phyloP scores from a whole-genome alignment of 1,139 yeast species.

The Sugiyamaella sp. region DNA sequence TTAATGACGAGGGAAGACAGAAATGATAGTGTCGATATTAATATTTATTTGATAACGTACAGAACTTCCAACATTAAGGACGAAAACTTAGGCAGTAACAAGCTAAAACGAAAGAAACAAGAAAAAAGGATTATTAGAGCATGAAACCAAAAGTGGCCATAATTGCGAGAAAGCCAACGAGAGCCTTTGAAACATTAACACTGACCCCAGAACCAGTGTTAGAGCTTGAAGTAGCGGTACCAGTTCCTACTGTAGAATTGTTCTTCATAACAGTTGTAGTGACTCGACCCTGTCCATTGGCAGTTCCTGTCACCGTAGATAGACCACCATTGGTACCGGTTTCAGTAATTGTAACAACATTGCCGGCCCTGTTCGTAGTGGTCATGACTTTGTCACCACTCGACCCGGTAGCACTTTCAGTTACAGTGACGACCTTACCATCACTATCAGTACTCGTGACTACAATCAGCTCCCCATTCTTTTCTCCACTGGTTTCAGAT shows the following conservation, averaged over 20 bases:
- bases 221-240: not conserved
- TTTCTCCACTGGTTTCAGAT: not conserved
- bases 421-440: slow-evolving; percentile 2
- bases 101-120: not conserved
- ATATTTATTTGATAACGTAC: not conserved
- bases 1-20: too few relatives aligned
- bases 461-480: not conserved
- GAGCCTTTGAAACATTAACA: not conserved
- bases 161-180: slow-evolving; percentile 6
- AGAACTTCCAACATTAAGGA: not conserved
- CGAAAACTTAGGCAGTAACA: not conserved
- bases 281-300: not conserved
- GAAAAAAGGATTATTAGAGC: slow-evolving; percentile 2
- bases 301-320: slow-evolving; percentile 1
- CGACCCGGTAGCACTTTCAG: not conserved
- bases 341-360: not conserved
- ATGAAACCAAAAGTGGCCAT: slow-evolving; percentile 12
- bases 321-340: slow-evolving; percentile 1
- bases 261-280: not conserved
- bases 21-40: not conserved
- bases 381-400: not conserved
- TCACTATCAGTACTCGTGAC: not conserved
- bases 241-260: not conserved
- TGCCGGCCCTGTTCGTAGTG: not conserved
- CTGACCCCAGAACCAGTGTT: not conserved